Conservation (phyloP, 257 asterid species). For the Fraxinus americana region DNA sequence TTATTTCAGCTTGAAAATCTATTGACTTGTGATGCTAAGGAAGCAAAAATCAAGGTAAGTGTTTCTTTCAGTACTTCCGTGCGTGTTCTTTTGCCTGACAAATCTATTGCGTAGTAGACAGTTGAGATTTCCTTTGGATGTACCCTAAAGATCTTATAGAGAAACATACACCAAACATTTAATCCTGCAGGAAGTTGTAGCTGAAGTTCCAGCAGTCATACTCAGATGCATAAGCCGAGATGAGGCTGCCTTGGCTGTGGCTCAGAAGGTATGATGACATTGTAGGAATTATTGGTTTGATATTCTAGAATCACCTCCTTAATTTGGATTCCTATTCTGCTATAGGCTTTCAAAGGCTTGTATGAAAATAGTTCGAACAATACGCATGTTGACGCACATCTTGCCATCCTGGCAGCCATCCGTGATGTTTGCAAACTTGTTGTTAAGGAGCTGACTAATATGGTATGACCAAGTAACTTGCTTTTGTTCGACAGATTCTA, state of each 20-base stretch:
- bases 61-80: background rate
- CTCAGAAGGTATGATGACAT: slow-evolving; percentile 70
- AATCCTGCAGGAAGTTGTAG: slow-evolving; percentile 63
- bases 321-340: slow-evolving; percentile 17
- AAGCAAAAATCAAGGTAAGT: slow-evolving; percentile 79
- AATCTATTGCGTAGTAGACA: background rate
- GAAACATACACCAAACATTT: slow-evolving; percentile 7
- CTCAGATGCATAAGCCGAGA: slow-evolving; percentile 90
- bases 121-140: background rate
- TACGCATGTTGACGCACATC: slow-evolving; percentile 77
- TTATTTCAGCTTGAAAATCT: slow-evolving; percentile 76
- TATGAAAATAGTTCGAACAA: slow-evolving; percentile 77
- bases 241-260: slow-evolving; percentile 97
- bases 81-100: background rate
- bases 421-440: slow-evolving; percentile 99
- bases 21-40: slow-evolving; percentile 59
- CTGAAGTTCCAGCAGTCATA: slow-evolving; percentile 91
- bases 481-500: background rate
- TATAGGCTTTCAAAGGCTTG: slow-evolving; percentile 87
- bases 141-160: background rate
- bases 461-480: slow-evolving; percentile 60
- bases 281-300: slow-evolving; percentile 9
- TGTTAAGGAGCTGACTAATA: slow-evolving; percentile 95
- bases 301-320: slow-evolving; percentile 14
- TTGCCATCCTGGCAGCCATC: slow-evolving; percentile 74